Evolutionary conservation across 2,329 filamentous ascomycete species (phyloP), one percentile per base, ranked within the genome.

Genomic region (Colletotrichum shisoi): DNA sequence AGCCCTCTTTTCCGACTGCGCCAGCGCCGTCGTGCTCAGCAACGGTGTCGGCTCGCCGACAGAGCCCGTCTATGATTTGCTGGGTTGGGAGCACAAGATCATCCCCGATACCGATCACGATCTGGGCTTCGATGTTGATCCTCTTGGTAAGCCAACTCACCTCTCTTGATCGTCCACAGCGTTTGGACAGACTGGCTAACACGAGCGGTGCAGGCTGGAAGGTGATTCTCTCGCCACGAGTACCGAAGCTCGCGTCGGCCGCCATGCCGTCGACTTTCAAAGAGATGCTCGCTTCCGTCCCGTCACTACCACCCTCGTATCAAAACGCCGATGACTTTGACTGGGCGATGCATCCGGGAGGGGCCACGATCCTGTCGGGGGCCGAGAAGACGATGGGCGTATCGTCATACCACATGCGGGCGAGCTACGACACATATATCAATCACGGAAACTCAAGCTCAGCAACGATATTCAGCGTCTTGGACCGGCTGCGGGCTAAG

Each of bases 261-360:
- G 79, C 82, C 1, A 82, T 90, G 9, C 76, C 77, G 2, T 82
- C 85, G 3, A 81, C 84, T 4, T 90, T 89, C 71, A 71, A 78
- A 17, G 80, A 85, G 31, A 80, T 91, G 15, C 73, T 89, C 39
- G 76, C 81, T 6, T 82, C 81, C 8, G 74, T 84, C 24, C 78
- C 79, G 1, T 69, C 77, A 1, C 75, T 87, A 3, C 83, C 85
- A 0, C 72, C 74, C 5, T 72, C 75, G 8, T 84, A 83, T 71
- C 73, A 75, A n/a, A 70, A 74, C 0, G 79, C 88, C 0, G 74
- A 80, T 0, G 85, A 89, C 67, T 91, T 90, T 70, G 89, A 92
- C 78, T 92, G 89, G 89, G 89, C 89, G 0, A 84, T 92, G 73
- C 89, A 92, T 71, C 89, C 89, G 0, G 89, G 89, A 4, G 89